phyloP scores from a whole-genome alignment of 495 filamentous ascomycete species.

The Penicillium ochrochloron region DNA sequence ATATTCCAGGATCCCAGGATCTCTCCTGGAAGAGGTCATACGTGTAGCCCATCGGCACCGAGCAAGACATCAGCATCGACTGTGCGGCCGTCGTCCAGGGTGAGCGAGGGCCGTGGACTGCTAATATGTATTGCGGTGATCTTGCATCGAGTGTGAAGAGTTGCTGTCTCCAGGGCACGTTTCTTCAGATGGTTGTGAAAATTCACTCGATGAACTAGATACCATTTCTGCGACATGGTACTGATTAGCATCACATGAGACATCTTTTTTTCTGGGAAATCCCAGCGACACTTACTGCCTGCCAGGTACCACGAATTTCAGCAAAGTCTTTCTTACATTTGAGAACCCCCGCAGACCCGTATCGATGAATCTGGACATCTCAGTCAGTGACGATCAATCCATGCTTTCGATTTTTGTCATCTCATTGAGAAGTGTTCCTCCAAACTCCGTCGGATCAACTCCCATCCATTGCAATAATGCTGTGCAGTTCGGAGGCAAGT shows the following conservation, averaged over 20 bases:
- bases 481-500: constrained; percentile 54
- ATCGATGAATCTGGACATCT: constrained; percentile 22
- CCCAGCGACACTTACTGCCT: constrained; percentile 20
- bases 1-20: too few species aligned
- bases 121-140: not conserved
- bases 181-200: constrained; percentile 52
- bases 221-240: constrained; percentile 27
- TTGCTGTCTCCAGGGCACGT: constrained; percentile 40
- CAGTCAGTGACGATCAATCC: not conserved
- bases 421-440: not conserved
- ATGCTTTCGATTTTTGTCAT: not conserved
- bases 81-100: not conserved
- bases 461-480: constrained; percentile 51
- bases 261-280: not conserved
- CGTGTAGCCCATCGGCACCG: not conserved
- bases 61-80: not conserved
- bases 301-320: constrained; percentile 25
- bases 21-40: too few species aligned
- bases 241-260: not conserved
- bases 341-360: not conserved
- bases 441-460: not conserved
- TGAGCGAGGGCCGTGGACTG: not conserved
- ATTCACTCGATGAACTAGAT: constrained; percentile 59
- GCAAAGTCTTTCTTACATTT: constrained; percentile 11
- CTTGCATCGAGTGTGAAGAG: constrained; percentile 55